Base-by-base conservation (phyloP, 192 early-diverging fungal genomes). In the Coemansia guatemalensis region DNA sequence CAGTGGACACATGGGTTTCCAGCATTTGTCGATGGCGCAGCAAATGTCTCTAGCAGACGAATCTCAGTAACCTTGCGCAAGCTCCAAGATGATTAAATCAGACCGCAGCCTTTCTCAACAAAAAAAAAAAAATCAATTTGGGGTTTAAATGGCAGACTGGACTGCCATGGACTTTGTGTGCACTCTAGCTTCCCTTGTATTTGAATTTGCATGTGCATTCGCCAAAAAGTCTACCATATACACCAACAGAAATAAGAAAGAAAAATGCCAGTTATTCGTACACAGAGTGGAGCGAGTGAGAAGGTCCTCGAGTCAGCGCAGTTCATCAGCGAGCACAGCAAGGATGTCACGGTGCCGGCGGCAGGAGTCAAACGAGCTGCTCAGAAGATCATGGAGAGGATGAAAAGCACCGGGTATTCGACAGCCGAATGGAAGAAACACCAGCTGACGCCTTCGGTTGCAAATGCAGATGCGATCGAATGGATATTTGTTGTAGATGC, bases 401-500 rank as follows among this genome's bases (percentile, higher is more conserved):
- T 92, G 88, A 79, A 87, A 47, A 69, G 67, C 49, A 67, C 62
- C n/a, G 75, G 58, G 47, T 90, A 85, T 75, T 85, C 85, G 30
- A 83, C 85, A 32, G 82, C 80, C n/a, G 78, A 70, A 4, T 88
- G 87, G 87, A 87, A 85, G 27, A 58, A 68, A 51, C 85, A 90
- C 68, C 60, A 81, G 27, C 64, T 91, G 56, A 86, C 87, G 58
- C 91, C 91, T 5, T 84, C 85, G 33, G 61, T 70, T 12, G 85
- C 85, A 32, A 73, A 90, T 63, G 44, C 50, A 18, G 55, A 44
- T 1, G 85, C 88, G 20, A 71, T 89, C 21, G 84, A 92, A 52
- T 91, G 88, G 88, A 93, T 95, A 24, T 95, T 95, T 51, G 58
- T 95, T 6, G 84, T 92, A 1, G 93, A 95, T 68, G 66, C 87